Evolutionary conservation across 306 rosid species (phyloP), one percentile per base, ranked within the genome.

Genomic region (Lathyrus sativus): DNA sequence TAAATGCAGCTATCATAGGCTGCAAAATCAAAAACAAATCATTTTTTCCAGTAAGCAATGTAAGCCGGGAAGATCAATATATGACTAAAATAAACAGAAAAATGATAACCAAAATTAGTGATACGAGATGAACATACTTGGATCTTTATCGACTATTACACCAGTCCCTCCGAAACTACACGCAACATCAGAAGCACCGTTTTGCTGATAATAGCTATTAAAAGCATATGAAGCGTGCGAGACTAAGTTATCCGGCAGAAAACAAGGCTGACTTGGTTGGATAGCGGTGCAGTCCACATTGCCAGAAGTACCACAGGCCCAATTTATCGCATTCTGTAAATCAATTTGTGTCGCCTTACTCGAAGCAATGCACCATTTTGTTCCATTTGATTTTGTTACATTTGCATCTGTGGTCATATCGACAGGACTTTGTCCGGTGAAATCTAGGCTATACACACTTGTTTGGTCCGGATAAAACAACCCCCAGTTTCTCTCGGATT

Each of bases 401-500:
- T 90, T 90, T 10, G 82, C 61, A 17, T 55, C 68, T 0, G 91
- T 56, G 24, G 85, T 83, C 77, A 81, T 60, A 65, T 87, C 99
- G 7, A 79, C 84, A 0, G 88, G 79, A 61, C 84, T 85, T 62
- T 80, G 84, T 69, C 99, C 99, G 0, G 86, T 75, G 81, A 90
- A 95, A 83, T 95, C 99, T 53, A 90, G 80, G 88, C 73, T 88
- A 82, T 95, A 95, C 45, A 87, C 97, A 55, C 95, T 95, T 44
- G 99, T 95, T 84, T 87, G 92, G 62, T 90, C 96, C 0, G 99
- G 99, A 84, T 88, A 90, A 86, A 84, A 91, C 37, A 95, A 62
- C n/a, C 99, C 99, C 97, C 97, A 95, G 74, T 95, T 95, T 72
- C 99, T 87, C 87, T 90, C 99, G 2, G 99, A 95, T 69, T 91